Percentiles rank a stretch among this genome's conserved stretches.
phyloP scores from a whole-genome alignment of 768 basidiomycete species.

The Strobilomyces dryophilus region DNA sequence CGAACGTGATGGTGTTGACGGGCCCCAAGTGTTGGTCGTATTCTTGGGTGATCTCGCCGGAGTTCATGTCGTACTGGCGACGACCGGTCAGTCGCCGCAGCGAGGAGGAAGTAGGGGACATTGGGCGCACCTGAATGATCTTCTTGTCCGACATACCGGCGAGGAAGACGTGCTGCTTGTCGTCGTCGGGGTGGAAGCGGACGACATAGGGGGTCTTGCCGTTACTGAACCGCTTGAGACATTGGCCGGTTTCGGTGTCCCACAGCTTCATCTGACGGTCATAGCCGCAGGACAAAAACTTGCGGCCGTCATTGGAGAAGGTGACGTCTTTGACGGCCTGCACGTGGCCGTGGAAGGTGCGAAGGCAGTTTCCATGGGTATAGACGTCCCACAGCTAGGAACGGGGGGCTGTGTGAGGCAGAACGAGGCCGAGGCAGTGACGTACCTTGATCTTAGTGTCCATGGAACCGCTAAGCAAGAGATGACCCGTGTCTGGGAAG shows the following conservation, averaged over 20 bases:
- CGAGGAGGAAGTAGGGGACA: background rate
- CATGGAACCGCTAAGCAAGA: constrained; percentile 93
- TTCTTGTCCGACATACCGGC: constrained; percentile 99
- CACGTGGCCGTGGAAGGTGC: constrained; percentile 95
- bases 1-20: constrained; percentile 98
- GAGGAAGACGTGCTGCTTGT: constrained; percentile 93
- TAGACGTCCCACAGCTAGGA: constrained; percentile 97
- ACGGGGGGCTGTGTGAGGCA: background rate
- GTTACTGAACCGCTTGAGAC: constrained; percentile 93
- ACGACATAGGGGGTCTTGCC: constrained; percentile 97
- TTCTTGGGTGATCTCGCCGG: constrained; percentile 94
- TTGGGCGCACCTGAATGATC: constrained; percentile 79
- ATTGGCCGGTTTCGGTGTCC: constrained; percentile 99
- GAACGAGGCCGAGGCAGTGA: background rate
- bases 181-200: constrained; percentile 92
- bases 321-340: constrained; percentile 96
- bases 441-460: constrained; percentile 96
- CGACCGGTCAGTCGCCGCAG: background rate
- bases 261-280: constrained; percentile 98
- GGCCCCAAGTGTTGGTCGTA: constrained; percentile 99
- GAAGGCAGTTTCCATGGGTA: constrained; percentile 91
- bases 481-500: constrained; percentile 90
- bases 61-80: constrained; percentile 86
- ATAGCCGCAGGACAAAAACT: constrained; percentile 89
- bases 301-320: constrained; percentile 89